Base-by-base conservation (phyloP, 2,329 filamentous ascomycete species). In the Xenosphaeropsis pyriputrescens region DNA sequence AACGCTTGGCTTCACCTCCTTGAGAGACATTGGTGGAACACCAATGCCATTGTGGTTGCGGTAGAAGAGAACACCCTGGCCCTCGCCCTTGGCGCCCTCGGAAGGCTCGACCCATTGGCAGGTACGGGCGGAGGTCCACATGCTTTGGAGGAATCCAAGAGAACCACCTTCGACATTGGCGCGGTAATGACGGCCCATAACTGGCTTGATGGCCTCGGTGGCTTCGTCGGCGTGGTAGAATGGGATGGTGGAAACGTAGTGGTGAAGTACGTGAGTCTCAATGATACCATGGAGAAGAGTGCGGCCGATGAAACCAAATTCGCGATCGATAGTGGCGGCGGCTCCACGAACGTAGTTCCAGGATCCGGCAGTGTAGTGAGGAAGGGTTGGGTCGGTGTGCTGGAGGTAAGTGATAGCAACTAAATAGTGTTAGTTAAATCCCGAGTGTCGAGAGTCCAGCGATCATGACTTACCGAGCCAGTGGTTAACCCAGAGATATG, bases 61-160 rank as follows among this genome's bases (percentile, higher is more conserved):
- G 80, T 83, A 98, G 74, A 98, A 95, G 39, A 93, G 62, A 19
- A 98, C 79, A 44, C 81, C 78, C 66, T 85, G 81, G 57, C 77
- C 79, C 51, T 88, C 79, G 26, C 85, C 89, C 55, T 76, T 62
- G 36, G 86, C 83, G 38, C 75, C 85, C 51, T 76, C 81, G 54
- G 76, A 86, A 39, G 88, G 85, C 76, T 98, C 91, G 45, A 98
- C 88, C 85, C 86, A 98, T 61, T 96, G 86, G 73, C 91, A 98
- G 75, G 72, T 76, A 44, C 91, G 77, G 32, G 84, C 76, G 51
- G 74, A 83, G 48, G 64, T 80, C 73, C 77, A 98, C 57, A 98
- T 63, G 50, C 84, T 76, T 58, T 71, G 72, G 54, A 98, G 57
- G 72, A 98, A 98, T 35, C 91, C 91, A 32, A 79, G 47, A 29